A percentile compares a stretch with the other conserved stretches of the same genome.
Evolutionary conservation across 768 basidiomycete species (phyloP).

Genomic region (Auricularia sp.): DNA sequence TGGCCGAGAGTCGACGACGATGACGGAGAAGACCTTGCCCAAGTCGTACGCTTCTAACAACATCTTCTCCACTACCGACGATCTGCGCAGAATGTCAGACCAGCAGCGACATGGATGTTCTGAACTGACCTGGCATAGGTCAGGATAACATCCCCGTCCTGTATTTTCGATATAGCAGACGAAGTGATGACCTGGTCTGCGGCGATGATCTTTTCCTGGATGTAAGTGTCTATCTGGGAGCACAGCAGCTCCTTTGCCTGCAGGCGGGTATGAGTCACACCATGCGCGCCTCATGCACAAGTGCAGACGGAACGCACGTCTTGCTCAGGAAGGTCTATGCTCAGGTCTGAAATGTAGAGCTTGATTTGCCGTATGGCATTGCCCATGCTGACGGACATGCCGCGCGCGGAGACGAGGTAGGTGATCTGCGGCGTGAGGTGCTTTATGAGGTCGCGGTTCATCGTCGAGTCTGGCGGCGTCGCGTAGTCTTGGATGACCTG

Average conservation of each 20-base stretch:
- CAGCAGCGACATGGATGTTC: background rate
- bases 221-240: slow-evolving; percentile 82
- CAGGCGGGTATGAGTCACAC: slow-evolving; percentile 4
- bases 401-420: slow-evolving; percentile 76
- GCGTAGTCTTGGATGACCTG: slow-evolving; percentile 88
- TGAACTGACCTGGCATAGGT: slow-evolving; percentile 75
- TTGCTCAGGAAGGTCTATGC: slow-evolving; percentile 90
- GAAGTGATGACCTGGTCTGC: slow-evolving; percentile 92
- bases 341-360: slow-evolving; percentile 84
- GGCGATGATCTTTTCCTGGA: slow-evolving; percentile 84
- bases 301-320: slow-evolving; percentile 51
- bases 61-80: slow-evolving; percentile 89
- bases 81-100: slow-evolving; percentile 37
- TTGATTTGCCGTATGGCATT: slow-evolving; percentile 92
- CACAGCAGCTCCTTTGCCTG: slow-evolving; percentile 85
- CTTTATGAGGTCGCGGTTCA: slow-evolving; percentile 85
- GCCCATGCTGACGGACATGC: slow-evolving; percentile 90
- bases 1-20: slow-evolving; percentile 91
- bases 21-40: slow-evolving; percentile 76
- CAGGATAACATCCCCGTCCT: slow-evolving; percentile 84
- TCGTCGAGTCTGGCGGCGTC: slow-evolving; percentile 76
- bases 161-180: slow-evolving; percentile 85
- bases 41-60: slow-evolving; percentile 65
- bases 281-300: background rate
- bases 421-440: slow-evolving; percentile 90